phyloP scores from a whole-genome alignment of 768 basidiomycete species.

The Trametes elegans region DNA sequence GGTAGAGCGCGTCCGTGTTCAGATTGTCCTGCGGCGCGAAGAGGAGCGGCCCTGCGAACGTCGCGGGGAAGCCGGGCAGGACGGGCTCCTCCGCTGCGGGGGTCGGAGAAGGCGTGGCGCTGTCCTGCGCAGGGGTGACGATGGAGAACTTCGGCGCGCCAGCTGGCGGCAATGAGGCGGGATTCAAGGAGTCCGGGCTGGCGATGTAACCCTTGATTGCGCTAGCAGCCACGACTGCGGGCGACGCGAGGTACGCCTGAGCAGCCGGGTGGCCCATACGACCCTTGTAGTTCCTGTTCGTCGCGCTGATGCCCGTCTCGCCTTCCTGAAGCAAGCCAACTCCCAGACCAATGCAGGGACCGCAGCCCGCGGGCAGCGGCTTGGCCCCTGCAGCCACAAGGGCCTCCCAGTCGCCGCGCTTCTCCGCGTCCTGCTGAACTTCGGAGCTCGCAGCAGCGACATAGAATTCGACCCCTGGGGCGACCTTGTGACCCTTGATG shows the following conservation, averaged over 20 bases:
- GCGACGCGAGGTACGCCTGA: conserved; percentile 92
- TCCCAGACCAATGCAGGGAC: conserved; percentile 96
- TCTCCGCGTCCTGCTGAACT: conserved; percentile 90
- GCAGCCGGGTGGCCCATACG: conserved; percentile 97
- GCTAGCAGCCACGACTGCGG: conserved; percentile 95
- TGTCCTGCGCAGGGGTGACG: conserved; percentile 28
- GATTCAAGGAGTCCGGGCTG: conserved; percentile 69
- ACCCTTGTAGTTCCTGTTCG: conserved; percentile 98
- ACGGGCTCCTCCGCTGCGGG: conserved; percentile 54
- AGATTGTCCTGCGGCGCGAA: conserved; percentile 97
- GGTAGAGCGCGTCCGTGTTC: conserved; percentile 98
- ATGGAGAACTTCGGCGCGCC: conserved; percentile 59
- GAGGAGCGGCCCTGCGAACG: conserved; percentile 81
- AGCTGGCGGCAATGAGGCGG: conserved; percentile 46
- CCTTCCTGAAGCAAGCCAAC: conserved; percentile 92
- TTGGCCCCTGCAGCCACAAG: conserved; percentile 89
- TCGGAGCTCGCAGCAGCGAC: conserved; percentile 92
- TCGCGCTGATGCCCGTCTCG: conserved; percentile 94
- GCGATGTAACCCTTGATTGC: conserved; percentile 91
- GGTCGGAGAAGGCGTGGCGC: conserved; percentile 28
- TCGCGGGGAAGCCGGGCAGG: conserved; percentile 77
- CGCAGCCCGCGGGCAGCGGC: conserved; percentile 92
- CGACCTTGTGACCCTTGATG: conserved; percentile 75
- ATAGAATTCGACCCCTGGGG: conserved; percentile 93
- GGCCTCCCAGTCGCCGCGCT: conserved; percentile 81